Evolutionary conservation across 495 filamentous ascomycete genomes (phyloP), one percentile per base, ranked within the genome.

Genomic region (Tuber calosporum): DNA sequence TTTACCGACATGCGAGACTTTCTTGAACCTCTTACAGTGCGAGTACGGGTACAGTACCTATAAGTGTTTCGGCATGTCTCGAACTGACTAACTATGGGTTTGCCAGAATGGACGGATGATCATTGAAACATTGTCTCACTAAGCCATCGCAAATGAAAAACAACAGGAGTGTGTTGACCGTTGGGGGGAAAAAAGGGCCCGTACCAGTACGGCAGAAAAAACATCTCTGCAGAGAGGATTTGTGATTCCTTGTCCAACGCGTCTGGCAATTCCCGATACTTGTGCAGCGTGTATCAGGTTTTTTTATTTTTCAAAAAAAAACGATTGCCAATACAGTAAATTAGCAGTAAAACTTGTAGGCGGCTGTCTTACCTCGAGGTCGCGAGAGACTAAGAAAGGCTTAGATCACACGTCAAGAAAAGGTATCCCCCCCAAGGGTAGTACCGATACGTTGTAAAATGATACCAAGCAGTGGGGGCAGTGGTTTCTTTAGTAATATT

Each of bases 1-100:
- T 62, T 62, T 62, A 62, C 53, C 53, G 53, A 34, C 53, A 62
- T 62, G 53, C 53, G 53, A 30, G 53, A 62, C 53, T 11, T 34
- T 62, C 45, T 53, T 26, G 2, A 53, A 62, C 53, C 53, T 34
- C 53, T 34, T 26, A 17, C n/a, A n/a, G n/a, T n/a, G n/a, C n/a
- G n/a, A n/a, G n/a, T n/a, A n/a, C n/a, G n/a, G n/a, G n/a, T n/a
- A n/a, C n/a, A n/a, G n/a, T n/a, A n/a, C n/a, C n/a, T n/a, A n/a
- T 30, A 34, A 30, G 13, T 62, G 13, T 19, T 62, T 62, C 53
- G 26, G 53, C 53, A 62, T 34, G 53, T 62, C 53, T 62, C 30
- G 53, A 62, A 62, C 15, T 5, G 34, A 62, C 26, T 5, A 62
- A 62, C 26, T 34, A 34, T 34, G 30, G 4, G 30, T 62, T 62